These are phyloP conservation scores for Metschnikowia picachoensis DNA, from an alignment of 805 yeast species.

Conservation along the genomic window DNA sequence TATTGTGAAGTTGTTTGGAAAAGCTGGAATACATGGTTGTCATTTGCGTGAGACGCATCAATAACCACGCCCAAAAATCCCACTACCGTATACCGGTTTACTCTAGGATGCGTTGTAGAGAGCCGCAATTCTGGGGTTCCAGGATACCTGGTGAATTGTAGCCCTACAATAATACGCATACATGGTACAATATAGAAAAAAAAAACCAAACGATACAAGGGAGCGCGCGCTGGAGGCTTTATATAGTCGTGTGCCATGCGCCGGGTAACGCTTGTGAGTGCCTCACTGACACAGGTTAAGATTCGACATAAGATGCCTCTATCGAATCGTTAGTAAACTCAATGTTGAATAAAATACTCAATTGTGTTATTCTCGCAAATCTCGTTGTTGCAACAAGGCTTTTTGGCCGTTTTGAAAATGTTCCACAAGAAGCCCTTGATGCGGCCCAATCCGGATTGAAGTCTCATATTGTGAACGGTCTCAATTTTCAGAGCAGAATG, in stretches of 20 bases:
- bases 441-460: constrained; percentile 5
- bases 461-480: constrained; percentile 29
- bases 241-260: constrained; percentile 11
- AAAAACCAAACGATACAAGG: background rate
- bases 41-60: constrained; percentile 17
- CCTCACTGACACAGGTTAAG: background rate
- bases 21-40: constrained; percentile 41
- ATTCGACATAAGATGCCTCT: background rate
- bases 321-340: background rate
- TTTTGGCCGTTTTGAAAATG: constrained; percentile 24
- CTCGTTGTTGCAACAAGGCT: constrained; percentile 13
- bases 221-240: constrained; percentile 3
- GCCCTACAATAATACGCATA: constrained; percentile 51
- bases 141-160: constrained; percentile 25
- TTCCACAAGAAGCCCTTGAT: constrained; percentile 24
- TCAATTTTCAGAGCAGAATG: constrained; percentile 32
- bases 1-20: constrained; percentile 29
- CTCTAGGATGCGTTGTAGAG: constrained; percentile 51
- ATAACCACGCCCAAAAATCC: constrained; percentile 39
- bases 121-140: constrained; percentile 37
- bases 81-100: constrained; percentile 41
- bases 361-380: background rate
- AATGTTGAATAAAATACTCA: background rate
- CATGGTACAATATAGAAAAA: constrained; percentile 40
- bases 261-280: constrained; percentile 24